phyloP scores from a whole-genome alignment of 1,284 basidiomycete genomes.

The Cryptococcus jaspeensis region DNA sequence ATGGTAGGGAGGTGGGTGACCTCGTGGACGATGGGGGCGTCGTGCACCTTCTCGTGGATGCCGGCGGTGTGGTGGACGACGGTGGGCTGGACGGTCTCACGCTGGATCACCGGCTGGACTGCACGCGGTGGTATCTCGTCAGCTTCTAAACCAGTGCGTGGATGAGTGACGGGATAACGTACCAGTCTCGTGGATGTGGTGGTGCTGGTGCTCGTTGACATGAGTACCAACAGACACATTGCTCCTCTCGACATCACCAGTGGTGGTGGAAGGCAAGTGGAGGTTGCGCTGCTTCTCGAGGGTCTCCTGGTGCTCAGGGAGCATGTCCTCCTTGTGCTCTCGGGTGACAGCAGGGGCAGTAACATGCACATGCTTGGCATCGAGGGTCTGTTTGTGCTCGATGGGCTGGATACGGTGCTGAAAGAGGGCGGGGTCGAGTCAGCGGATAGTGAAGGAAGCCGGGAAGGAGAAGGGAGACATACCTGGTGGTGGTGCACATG shows the following conservation, averaged over 20 bases:
- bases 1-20: conserved; percentile 43
- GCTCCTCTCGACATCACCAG: conserved; percentile 31
- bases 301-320: conserved; percentile 48
- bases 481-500: conserved; percentile 48
- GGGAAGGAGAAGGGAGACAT: conserved; percentile 4
- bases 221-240: conserved; percentile 33
- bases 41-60: conserved; percentile 48
- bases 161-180: conserved; percentile 6
- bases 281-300: conserved; percentile 40
- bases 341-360: conserved; percentile 35
- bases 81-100: conserved; percentile 48
- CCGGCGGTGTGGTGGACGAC: conserved; percentile 47
- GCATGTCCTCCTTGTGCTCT: conserved; percentile 49
- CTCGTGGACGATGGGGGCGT: conserved; percentile 44
- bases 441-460: neutral
- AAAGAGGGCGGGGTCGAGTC: conserved; percentile 7
- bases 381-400: conserved; percentile 34
- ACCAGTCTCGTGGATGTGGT: conserved; percentile 49
- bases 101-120: conserved; percentile 50
- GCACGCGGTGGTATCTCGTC: neutral
- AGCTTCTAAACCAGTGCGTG: too few relatives aligned
- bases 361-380: conserved; percentile 40
- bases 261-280: conserved; percentile 31
- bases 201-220: conserved; percentile 48
- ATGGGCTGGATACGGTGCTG: conserved; percentile 51